Percentiles rank a stretch among this genome's conserved stretches.
phyloP scores from a whole-genome alignment of 1,139 yeast genomes.

The Suhomyces guaymorum region DNA sequence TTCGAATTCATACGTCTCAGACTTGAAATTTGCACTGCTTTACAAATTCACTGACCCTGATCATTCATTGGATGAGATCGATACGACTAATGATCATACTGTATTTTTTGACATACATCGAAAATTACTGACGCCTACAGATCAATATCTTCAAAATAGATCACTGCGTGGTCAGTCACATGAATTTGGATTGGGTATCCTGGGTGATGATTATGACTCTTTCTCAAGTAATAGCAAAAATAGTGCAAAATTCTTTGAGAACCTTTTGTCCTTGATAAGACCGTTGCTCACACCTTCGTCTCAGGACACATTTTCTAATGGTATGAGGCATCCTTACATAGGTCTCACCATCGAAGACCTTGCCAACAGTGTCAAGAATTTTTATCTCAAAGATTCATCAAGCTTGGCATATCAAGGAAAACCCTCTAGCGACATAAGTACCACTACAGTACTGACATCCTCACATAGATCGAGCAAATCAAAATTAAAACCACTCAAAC shows the following conservation, averaged over 20 bases:
- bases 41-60: slow-evolving; percentile 45
- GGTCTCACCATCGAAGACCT: slow-evolving; percentile 37
- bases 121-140: slow-evolving; percentile 42
- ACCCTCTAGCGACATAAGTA: no score
- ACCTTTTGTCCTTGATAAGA: slow-evolving; percentile 21
- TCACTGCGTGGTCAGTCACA: slow-evolving; percentile 18
- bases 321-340: slow-evolving; percentile 24
- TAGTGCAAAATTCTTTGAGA: slow-evolving; percentile 27
- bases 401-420: no score
- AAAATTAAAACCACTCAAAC: slow-evolving; percentile 12
- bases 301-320: slow-evolving; percentile 21
- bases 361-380: slow-evolving; percentile 28
- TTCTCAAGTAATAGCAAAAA: slow-evolving; percentile 18
- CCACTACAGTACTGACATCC: no score
- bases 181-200: slow-evolving; percentile 30
- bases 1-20: slow-evolving; percentile 43
- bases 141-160: slow-evolving; percentile 36
- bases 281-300: slow-evolving; percentile 30
- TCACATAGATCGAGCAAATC: slow-evolving; percentile 10
- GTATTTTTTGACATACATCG: slow-evolving; percentile 37
- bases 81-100: slow-evolving; percentile 23
- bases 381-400: slow-evolving; percentile 18
- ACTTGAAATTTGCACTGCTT: slow-evolving; percentile 34
- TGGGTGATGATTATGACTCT: slow-evolving; percentile 14
- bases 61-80: slow-evolving; percentile 27